phyloP scores from a whole-genome alignment of 345 rosid genomes.

The Camelina laxa region DNA sequence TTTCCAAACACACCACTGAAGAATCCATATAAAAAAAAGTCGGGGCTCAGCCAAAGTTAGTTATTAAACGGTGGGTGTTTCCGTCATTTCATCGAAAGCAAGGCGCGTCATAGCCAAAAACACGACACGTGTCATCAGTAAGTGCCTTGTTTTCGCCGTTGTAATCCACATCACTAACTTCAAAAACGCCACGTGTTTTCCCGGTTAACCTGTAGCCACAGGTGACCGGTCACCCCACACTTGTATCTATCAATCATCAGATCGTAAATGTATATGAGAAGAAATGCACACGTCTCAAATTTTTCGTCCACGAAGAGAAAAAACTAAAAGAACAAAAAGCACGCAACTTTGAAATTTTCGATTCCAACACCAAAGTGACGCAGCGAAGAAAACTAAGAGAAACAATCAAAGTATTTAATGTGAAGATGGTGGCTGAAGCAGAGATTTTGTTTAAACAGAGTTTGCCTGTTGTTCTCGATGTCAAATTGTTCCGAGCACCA shows the following conservation, averaged over 20 bases:
- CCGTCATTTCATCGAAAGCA: neutral
- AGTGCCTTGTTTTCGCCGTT: neutral
- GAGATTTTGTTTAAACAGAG: conserved; percentile 62
- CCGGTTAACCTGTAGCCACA: conserved; percentile 31
- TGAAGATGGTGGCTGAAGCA: conserved; percentile 65
- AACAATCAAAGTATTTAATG: neutral
- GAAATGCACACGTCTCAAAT: conserved; percentile 1
- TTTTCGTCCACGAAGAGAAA: conserved; percentile 33
- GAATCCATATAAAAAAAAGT: too few relatives aligned
- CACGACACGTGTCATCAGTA: conserved; percentile 44
- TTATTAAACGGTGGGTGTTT: neutral
- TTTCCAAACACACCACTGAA: too few relatives aligned
- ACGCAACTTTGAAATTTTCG: neutral
- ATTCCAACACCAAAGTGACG: neutral
- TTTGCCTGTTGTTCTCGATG: conserved; percentile 59
- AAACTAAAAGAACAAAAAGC: too few relatives aligned
- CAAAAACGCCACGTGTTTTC: conserved; percentile 43
- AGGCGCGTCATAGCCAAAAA: conserved; percentile 44
- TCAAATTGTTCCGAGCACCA: conserved; percentile 42
- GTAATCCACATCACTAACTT: conserved; percentile 20
- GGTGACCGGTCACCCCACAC: neutral
- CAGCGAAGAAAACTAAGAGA: too few relatives aligned
- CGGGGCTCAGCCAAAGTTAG: neutral
- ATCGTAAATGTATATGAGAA: neutral
- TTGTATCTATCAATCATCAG: neutral